These are phyloP conservation scores for Penicillium verrucosum DNA, from an alignment of 2,329 filamentous ascomycete species.

Conservation along the genomic window DNA sequence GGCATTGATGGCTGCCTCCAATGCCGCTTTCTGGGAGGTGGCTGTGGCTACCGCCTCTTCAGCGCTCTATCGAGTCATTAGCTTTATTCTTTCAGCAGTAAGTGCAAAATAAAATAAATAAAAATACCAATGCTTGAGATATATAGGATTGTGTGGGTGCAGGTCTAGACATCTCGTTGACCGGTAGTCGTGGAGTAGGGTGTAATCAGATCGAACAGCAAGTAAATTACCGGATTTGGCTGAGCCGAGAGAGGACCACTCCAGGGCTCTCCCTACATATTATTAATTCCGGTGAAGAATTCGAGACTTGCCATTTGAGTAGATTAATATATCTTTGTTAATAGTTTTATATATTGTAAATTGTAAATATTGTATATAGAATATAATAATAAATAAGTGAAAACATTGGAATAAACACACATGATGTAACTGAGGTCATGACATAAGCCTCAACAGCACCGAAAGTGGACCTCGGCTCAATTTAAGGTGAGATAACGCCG, in stretches of 20 bases:
- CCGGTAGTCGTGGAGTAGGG: constrained; percentile 5
- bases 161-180: constrained; percentile 29
- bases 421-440: not conserved
- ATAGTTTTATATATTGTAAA: not conserved
- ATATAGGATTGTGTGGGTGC: constrained; percentile 26
- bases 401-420: not conserved
- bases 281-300: not conserved
- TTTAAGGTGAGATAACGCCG: constrained; percentile 30
- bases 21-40: constrained; percentile 59
- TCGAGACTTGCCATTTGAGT: not conserved
- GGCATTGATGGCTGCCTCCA: constrained; percentile 71
- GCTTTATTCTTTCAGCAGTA: constrained; percentile 2
- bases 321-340: not conserved
- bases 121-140: constrained; percentile 33
- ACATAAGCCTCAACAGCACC: constrained; percentile 10
- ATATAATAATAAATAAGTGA: not conserved
- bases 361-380: not conserved
- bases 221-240: constrained; percentile 9
- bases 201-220: constrained; percentile 11
- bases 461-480: constrained; percentile 34
- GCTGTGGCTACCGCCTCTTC: constrained; percentile 53
- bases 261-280: not conserved
- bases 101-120: constrained; percentile 5
- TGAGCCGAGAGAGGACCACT: constrained; percentile 7
- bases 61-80: constrained; percentile 47